Percentiles rank a stretch among this genome's conserved stretches.
Conservation (phyloP, 2,329 filamentous ascomycete species). For the Tolypocladium inflatum region DNA sequence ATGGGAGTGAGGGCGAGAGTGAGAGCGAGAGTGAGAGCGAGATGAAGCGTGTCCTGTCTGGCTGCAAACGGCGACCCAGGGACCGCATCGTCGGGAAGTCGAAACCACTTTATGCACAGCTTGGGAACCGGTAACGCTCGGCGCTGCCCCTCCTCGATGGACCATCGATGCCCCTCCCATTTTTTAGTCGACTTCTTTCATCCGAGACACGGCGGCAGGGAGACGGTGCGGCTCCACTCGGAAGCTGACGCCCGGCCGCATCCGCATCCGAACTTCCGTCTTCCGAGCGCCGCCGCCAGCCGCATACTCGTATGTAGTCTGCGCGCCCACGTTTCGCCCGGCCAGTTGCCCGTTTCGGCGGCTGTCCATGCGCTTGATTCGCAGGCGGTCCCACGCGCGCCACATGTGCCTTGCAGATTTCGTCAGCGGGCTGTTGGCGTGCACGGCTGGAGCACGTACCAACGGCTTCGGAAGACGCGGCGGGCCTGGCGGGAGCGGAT, state of each 20-base stretch:
- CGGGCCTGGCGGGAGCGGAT: neutral
- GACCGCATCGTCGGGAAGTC: neutral
- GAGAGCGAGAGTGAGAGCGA: neutral
- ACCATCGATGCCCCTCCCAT: neutral
- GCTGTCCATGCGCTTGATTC: neutral
- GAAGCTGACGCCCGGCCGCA: neutral
- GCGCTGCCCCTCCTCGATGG: neutral
- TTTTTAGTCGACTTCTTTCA: neutral
- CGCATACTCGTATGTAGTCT: no score
- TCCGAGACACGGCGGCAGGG: neutral
- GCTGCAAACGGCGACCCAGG: neutral
- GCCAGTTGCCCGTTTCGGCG: constrained; percentile 2
- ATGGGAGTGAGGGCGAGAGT: neutral
- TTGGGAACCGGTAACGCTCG: neutral
- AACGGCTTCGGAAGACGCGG: neutral
- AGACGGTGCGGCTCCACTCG: neutral
- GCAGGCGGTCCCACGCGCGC: neutral
- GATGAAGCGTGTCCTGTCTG: neutral
- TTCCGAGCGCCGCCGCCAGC: constrained; percentile 8
- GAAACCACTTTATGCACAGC: neutral
- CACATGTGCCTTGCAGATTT: neutral
- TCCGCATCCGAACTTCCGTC: constrained; percentile 19
- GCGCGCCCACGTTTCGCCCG: neutral
- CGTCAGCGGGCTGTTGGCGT: neutral
- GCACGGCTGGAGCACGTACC: no score